Evolutionary conservation across 1,284 basidiomycete genomes (phyloP), one percentile per base, ranked within the genome.

Genomic region (Cutaneotrichosporon daszewskae): DNA sequence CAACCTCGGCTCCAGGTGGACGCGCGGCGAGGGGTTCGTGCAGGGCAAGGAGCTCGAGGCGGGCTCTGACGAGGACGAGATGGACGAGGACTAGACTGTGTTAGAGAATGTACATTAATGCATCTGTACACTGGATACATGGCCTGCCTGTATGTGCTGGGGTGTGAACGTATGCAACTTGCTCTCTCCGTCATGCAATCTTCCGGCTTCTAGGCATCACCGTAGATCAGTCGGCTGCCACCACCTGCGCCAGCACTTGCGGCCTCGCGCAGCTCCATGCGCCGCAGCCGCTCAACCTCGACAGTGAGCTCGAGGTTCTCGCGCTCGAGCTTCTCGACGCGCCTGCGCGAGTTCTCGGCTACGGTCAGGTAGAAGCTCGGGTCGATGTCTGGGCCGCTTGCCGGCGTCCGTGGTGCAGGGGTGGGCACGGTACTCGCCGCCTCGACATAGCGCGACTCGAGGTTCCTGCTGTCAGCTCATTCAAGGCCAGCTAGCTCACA

Each of bases 1-100:
- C 29, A 76, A 75, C 34, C 71, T 90, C 42, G 77, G 82, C 35
- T 79, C 81, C 24, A 74, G 83, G 52, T 92, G 87, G 87, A 80
- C 84, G 50, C 79, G 85, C 43, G 76, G 74, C 40, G 81, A 75
- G 13, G 85, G 84, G 9, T 72, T 66, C 47, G 64, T 69, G 4
- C 75, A 81, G 57, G 81, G 88, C 19, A 73, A 76, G 10, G 76
- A 83, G 65, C 67, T 82, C 18, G 54, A 53, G 34, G 58, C 44
- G 20, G 57, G 52, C 13, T 53, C 47, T 20, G 58, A 32, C 28
- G 46, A 43, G 13, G 44, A 35, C 28, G 48, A 40, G 16, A 66
- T 66, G 64, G 64, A 62, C 33, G 52, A 61, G 52, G 60, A 62
- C 48, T 59, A 57, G 49, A 43, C 39, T 39, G 37, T 41, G 34